Evolutionary conservation across 75 land plant species (phyloP).

Genomic region (Pinus albicaulis): DNA sequence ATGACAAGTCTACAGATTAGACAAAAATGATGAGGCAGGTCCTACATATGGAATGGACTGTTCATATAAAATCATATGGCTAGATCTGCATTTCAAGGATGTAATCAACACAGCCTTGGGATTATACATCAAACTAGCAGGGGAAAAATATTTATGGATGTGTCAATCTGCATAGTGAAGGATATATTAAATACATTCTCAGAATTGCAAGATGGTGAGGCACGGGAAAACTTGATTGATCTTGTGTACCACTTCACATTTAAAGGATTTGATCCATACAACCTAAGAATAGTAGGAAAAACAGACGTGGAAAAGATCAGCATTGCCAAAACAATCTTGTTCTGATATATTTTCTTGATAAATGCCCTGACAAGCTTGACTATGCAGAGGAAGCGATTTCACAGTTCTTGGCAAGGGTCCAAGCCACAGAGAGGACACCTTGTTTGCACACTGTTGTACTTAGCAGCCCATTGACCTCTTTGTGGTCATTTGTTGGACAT

Average conservation of each 20-base stretch:
- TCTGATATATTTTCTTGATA: neutral
- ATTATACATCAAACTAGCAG: too few species aligned
- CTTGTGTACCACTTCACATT: neutral
- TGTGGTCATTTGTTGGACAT: too few species aligned
- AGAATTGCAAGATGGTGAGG: neutral
- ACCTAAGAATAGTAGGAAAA: neutral
- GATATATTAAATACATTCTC: neutral
- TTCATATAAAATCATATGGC: neutral
- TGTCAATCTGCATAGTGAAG: neutral
- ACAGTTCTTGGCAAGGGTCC: too few species aligned
- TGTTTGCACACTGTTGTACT: too few species aligned
- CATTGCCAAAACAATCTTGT: neutral
- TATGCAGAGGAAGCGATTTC: neutral
- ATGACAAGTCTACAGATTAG: constrained; percentile 5
- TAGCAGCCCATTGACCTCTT: too few species aligned
- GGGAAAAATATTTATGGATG: neutral
- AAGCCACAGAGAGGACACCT: too few species aligned
- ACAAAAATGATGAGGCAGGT: neutral
- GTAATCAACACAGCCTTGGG: too few species aligned
- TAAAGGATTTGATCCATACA: neutral
- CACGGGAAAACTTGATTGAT: neutral
- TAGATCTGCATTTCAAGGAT: too few species aligned
- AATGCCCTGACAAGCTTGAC: neutral
- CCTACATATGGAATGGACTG: neutral
- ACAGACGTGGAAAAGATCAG: neutral